Percentiles rank a stretch among this genome's conserved stretches.
phyloP scores from a whole-genome alignment of 116 monocot genomes.

The Papilionanthe hybrid region DNA sequence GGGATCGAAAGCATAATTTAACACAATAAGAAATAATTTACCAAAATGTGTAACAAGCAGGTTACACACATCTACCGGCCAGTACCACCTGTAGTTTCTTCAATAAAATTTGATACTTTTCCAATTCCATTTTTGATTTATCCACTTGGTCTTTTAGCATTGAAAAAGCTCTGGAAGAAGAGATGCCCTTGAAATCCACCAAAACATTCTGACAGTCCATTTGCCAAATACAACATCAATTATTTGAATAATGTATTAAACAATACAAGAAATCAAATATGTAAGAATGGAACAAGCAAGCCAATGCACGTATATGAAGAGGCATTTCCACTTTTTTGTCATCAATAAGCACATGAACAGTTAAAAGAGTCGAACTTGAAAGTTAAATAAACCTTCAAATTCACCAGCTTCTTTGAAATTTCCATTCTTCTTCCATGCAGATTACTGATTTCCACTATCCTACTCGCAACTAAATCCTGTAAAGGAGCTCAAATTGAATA shows the following conservation, averaged over 20 bases:
- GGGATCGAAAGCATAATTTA: slow-evolving; percentile 6
- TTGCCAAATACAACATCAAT: neutral
- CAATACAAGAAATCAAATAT: neutral
- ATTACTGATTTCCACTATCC: slow-evolving; percentile 52
- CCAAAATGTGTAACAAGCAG: slow-evolving; percentile 5
- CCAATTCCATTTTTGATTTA: slow-evolving; percentile 62
- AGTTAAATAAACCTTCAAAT: slow-evolving; percentile 47
- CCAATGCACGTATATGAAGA: slow-evolving; percentile 1
- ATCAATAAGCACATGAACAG: neutral
- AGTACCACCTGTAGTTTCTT: slow-evolving; percentile 93
- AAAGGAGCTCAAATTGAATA: slow-evolving; percentile 15
- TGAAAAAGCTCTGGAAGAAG: slow-evolving; percentile 51
- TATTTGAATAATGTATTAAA: neutral
- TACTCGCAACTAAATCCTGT: slow-evolving; percentile 55
- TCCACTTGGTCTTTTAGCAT: slow-evolving; percentile 45
- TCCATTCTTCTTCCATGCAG: slow-evolving; percentile 69
- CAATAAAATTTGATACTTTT: slow-evolving; percentile 34
- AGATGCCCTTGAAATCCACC: slow-evolving; percentile 43
- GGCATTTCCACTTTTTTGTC: neutral
- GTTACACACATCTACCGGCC: slow-evolving; percentile 45
- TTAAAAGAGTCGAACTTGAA: slow-evolving; percentile 2
- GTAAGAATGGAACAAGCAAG: neutral
- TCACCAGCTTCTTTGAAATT: slow-evolving; percentile 56
- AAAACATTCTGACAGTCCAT: slow-evolving; percentile 32
- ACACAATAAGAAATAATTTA: slow-evolving; percentile 3